phyloP scores from a whole-genome alignment of 2,329 filamentous ascomycete species.

The Botryotinia calthae region DNA sequence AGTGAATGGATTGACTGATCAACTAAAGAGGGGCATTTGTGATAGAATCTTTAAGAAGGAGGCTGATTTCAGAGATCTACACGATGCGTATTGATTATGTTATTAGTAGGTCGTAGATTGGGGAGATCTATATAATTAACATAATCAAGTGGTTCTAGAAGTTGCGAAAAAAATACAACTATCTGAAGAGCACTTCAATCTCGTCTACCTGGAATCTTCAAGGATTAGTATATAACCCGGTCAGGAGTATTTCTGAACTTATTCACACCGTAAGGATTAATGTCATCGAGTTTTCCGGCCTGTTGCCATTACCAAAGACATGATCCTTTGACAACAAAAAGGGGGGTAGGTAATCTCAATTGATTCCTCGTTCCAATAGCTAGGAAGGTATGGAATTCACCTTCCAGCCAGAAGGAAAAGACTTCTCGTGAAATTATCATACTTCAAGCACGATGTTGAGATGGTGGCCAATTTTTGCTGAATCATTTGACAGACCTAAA shows the following conservation, averaged over 20 bases:
- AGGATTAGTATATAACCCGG: too few relatives aligned
- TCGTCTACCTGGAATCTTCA: too few relatives aligned
- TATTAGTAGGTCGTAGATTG: background rate
- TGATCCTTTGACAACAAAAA: background rate
- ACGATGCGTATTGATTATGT: background rate
- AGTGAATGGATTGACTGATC: background rate
- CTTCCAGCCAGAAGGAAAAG: fast-evolving
- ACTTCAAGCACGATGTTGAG: background rate
- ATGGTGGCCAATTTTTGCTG: background rate
- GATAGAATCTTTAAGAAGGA: too few relatives aligned
- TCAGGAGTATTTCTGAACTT: too few relatives aligned
- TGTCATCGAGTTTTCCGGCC: background rate
- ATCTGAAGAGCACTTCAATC: background rate
- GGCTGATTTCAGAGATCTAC: background rate
- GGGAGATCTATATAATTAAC: background rate
- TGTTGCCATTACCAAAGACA: background rate
- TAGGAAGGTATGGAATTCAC: background rate
- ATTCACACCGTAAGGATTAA: background rate
- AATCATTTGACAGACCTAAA: background rate
- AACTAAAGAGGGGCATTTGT: background rate
- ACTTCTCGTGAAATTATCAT: background rate
- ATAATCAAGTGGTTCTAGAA: background rate
- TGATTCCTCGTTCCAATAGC: fast-evolving
- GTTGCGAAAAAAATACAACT: too few relatives aligned
- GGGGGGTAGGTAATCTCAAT: fast-evolving